phyloP scores from a whole-genome alignment of 306 rosid genomes.

The Oemleria cerasiformis region DNA sequence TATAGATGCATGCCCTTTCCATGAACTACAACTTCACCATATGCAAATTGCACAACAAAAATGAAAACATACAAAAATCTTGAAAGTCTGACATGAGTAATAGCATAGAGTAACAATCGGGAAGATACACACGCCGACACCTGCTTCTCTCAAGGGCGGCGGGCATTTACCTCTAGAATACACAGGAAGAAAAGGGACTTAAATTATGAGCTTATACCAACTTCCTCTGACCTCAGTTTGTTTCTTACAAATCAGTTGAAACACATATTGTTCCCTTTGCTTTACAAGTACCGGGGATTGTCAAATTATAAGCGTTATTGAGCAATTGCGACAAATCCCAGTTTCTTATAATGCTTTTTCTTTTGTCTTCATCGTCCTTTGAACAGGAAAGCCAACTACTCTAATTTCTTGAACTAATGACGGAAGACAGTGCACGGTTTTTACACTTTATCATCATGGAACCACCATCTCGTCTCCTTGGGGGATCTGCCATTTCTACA shows the following conservation, averaged over 20 bases:
- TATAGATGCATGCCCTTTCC: too few relatives aligned
- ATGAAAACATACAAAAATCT: background rate
- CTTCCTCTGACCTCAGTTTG: constrained; percentile 29
- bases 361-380: constrained; percentile 41
- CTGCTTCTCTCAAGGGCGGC: background rate
- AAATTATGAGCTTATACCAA: constrained; percentile 27
- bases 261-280: constrained; percentile 51
- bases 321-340: constrained; percentile 43
- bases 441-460: constrained; percentile 97
- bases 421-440: constrained; percentile 17
- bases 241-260: constrained; percentile 25
- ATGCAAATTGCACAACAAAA: background rate
- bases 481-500: constrained; percentile 99
- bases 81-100: background rate
- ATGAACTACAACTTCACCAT: background rate
- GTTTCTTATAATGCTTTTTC: constrained; percentile 40
- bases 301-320: constrained; percentile 64
- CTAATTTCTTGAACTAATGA: constrained; percentile 42
- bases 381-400: constrained; percentile 49
- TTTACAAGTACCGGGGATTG: constrained; percentile 67
- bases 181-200: constrained; percentile 15
- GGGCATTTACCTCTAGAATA: background rate
- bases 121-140: background rate
- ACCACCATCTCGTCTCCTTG: constrained; percentile 99
- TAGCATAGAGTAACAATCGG: background rate